Conservation (phyloP, 331 rosid species). For the Ulmus americana region DNA sequence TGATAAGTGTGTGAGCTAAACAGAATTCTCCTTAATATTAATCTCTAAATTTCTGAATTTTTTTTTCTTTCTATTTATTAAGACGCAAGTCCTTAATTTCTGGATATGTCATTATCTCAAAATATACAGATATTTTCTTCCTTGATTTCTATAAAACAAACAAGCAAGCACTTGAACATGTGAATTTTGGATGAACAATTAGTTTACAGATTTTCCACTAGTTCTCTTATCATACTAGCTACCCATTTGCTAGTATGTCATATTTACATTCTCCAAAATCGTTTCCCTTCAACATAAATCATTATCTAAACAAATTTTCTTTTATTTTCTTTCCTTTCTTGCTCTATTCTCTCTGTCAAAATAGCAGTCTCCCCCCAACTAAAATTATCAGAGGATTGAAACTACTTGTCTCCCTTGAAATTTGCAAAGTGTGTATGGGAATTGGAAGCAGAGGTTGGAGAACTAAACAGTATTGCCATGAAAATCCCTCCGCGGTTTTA, state of each 20-base stretch:
- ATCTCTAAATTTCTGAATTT: too few species aligned
- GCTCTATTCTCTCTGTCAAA: neutral
- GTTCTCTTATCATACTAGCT: too few species aligned
- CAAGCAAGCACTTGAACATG: too few species aligned
- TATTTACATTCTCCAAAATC: neutral
- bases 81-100: too few species aligned
- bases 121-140: too few species aligned
- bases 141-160: too few species aligned
- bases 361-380: neutral
- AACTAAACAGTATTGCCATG: neutral
- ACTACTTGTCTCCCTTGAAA: neutral
- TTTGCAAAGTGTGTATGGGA: neutral
- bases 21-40: too few species aligned
- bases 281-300: neutral
- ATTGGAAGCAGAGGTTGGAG: neutral
- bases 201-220: too few species aligned
- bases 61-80: too few species aligned
- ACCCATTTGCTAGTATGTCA: neutral
- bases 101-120: too few species aligned
- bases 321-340: neutral
- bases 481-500: constrained; percentile 20
- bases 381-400: neutral
- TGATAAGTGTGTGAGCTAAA: too few species aligned
- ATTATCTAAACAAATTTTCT: neutral
- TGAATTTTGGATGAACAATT: too few species aligned